Evolutionary conservation across 1,284 basidiomycete species (phyloP), one percentile per base, ranked within the genome.

Genomic region (Heterobasidion parviporum): DNA sequence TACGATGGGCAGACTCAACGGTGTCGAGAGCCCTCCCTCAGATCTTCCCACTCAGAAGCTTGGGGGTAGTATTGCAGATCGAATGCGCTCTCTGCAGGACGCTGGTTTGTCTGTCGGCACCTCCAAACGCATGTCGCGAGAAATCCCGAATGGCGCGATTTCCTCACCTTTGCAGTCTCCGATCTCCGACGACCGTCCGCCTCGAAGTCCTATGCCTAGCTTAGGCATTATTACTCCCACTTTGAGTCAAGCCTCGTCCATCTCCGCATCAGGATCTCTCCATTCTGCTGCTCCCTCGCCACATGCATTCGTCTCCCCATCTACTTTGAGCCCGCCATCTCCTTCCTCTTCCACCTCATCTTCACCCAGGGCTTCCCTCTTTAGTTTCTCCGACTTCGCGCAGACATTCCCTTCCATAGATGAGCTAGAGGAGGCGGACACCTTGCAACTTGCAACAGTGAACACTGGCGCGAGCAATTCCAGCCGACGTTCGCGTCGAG

Each of bases 331-430:
- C 4, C 85, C 87, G 36, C 84, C 87, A 6, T 89, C 88, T 2
- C 88, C 87, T 2, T 73, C 79, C 6, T 84, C 85, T 9, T 83
- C 73, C 7, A 61, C 72, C 4, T 67, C 71, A 2, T 71, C 71
- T 7, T 75, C 73, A 0, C 72, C 74, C 0, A 68, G 64, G 20
- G 61, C 63, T 64, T 67, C 66, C 58, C 70, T 67, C 61, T 69
- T 68, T 6, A 72, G 63, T 44, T 56, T 83, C 9, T 69, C 77
- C 4, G 81, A 82, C 50, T 88, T 89, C 63, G 69, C 76, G 3
- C 76, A 80, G 53, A 68, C 76, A 20, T 90, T 89, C 60, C 87
- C 87, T 3, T 79, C 87, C 12, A 87, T 90, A 61, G 83, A 87
- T 63, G 87, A 89, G 64, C 70, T 90, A 26, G 81, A 89, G 57